Base-by-base conservation (phyloP, 768 basidiomycete species). In the Termitomyces sp. region DNA sequence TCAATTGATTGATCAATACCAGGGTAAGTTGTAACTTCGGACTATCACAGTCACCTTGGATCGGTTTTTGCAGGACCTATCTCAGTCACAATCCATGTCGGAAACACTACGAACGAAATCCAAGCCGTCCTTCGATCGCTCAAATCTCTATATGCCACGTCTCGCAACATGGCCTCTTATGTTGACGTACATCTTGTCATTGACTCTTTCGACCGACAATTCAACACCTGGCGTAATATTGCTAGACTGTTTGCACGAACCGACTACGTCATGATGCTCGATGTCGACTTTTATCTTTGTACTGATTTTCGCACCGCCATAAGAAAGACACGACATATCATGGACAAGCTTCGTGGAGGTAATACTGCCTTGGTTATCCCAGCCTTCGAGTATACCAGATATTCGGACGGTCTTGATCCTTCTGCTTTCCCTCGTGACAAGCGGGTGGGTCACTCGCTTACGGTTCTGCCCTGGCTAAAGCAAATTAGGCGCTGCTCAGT, bases 191-290 rank as follows among this genome's bases (percentile, higher is more conserved):
- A 95, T 66, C 83, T 95, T 51, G 87, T 94, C 31, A 76, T 94
- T 61, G 90, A 92, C 64, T 79, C 83, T 3, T 89, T 88, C 61
- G 86, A 87, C 59, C 82, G 92, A 5, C 90, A 93, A 68, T 87
- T 95, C 77, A 95, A 95, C 70, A 85, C 89, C 24, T 94, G 92
- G 90, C 81, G 93, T 34, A 94, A 94, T 68, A 81, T 86, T 44
- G 93, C 92, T 3, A 84, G 93, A 42, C 75, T 92, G 51, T 91
- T 92, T 65, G 87, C 92, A 4, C 81, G 90, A 15, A 93, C 93
- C 8, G 82, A 88, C 61, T 91, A 83, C 63, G 82, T 94, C 57
- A 89, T 94, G 85, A 89, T 94, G 86, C 84, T 94, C 52, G 94
- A 95, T 68, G 87, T 94, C 60, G 92, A 94, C 69, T 94, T 95